These are phyloP conservation scores for Grosmannia penicillata DNA, from an alignment of 2,329 filamentous ascomycete species.

Conservation along the genomic window DNA sequence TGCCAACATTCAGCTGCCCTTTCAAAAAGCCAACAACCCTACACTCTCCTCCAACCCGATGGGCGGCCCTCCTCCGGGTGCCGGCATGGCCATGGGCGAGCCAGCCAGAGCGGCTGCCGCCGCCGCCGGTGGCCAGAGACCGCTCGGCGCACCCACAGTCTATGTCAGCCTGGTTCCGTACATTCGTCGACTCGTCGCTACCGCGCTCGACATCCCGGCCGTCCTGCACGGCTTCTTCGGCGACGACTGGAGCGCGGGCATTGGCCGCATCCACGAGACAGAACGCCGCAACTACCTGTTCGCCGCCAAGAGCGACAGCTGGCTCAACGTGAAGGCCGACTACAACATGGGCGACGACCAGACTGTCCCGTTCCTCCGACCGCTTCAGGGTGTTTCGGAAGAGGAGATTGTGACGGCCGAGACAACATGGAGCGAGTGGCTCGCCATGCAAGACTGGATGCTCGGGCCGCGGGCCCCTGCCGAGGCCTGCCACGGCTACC, in stretches of 20 bases:
- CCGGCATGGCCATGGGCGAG: conserved; percentile 11
- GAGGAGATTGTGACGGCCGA: conserved; percentile 75
- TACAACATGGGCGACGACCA: conserved; percentile 82
- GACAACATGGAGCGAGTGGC: conserved; percentile 81
- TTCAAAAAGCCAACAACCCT: conserved; percentile 46
- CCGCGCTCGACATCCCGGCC: conserved; percentile 73
- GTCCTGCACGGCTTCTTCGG: conserved; percentile 95
- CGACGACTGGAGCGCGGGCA: conserved; percentile 72
- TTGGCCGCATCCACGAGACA: conserved; percentile 72
- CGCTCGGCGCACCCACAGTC: conserved; percentile 18
- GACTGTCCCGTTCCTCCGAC: conserved; percentile 73
- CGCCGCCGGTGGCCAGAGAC: conserved; percentile 14
- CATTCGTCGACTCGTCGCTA: conserved; percentile 77
- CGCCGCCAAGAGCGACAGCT: conserved; percentile 81
- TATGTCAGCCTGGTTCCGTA: conserved; percentile 69
- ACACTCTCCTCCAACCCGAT: conserved; percentile 23
- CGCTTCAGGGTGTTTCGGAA: conserved; percentile 61
- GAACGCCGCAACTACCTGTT: conserved; percentile 93
- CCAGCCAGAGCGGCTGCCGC: conserved; percentile 15
- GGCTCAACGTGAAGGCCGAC: conserved; percentile 75
- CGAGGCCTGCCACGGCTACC: conserved; percentile 9
- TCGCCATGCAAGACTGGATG: conserved; percentile 98
- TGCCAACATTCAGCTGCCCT: conserved; percentile 83
- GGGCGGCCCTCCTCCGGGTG: conserved; percentile 20
- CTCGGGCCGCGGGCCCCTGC: conserved; percentile 64